Percentiles rank a stretch among this genome's conserved stretches.
These are phyloP conservation scores for Silene noctiflora DNA, from an alignment of 179 eudicot species.

Conservation along the genomic window DNA sequence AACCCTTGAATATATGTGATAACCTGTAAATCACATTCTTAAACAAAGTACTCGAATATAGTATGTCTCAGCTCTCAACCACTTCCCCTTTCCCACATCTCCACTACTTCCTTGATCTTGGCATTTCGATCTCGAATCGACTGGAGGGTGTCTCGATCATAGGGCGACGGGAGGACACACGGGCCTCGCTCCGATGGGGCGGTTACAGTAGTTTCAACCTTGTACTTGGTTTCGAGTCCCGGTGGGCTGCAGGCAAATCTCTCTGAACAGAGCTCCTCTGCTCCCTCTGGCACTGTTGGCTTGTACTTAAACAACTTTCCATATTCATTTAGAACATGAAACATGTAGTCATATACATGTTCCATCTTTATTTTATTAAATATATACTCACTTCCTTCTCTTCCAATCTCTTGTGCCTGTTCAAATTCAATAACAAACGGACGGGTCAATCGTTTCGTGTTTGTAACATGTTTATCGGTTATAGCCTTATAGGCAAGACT, in stretches of 20 bases:
- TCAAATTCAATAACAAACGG: constrained; percentile 3
- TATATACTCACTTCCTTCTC: constrained; percentile 37
- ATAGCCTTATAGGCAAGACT: no score
- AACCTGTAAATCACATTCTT: no score
- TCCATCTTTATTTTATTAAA: constrained; percentile 40
- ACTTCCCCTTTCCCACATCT: constrained; percentile 13
- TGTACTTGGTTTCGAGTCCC: constrained; percentile 10
- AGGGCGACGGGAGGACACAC: constrained; percentile 11
- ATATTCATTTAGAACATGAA: constrained; percentile 44
- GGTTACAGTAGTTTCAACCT: not conserved
- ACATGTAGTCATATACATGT: constrained; percentile 52
- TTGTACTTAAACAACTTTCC: constrained; percentile 46
- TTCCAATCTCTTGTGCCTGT: constrained; percentile 51
- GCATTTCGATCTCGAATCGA: not conserved
- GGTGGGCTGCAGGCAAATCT: constrained; percentile 35
- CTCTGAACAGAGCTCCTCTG: constrained; percentile 45
- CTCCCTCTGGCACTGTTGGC: constrained; percentile 35
- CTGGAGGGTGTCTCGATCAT: constrained; percentile 1
- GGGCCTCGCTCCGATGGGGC: constrained; percentile 12
- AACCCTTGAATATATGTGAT: no score
- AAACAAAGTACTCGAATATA: no score
- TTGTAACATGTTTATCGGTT: no score
- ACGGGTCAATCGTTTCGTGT: no score
- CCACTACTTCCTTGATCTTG: constrained; percentile 17
- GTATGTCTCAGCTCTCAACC: not conserved